These are phyloP conservation scores for Trichoderma hamatum DNA, from an alignment of 2,329 filamentous ascomycete species.

Conservation along the genomic window DNA sequence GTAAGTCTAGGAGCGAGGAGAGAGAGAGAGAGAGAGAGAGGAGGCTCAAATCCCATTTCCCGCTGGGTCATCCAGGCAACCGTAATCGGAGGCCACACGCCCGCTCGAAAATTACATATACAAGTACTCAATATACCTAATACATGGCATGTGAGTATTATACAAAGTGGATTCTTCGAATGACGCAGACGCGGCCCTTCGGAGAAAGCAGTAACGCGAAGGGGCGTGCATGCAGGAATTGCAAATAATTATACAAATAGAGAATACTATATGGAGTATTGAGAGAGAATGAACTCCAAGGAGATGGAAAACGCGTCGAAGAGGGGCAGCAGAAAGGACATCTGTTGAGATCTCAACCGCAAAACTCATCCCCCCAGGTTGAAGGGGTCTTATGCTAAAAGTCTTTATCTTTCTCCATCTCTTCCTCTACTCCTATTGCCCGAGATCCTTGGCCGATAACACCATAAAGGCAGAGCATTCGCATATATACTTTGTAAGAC, in stretches of 20 bases:
- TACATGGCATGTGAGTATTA: not conserved
- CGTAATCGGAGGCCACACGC: not conserved
- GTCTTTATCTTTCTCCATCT: not conserved
- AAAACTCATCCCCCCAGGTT: not conserved
- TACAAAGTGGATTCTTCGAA: not conserved
- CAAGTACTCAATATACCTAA: not conserved
- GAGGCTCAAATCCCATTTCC: not conserved
- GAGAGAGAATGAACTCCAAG: not conserved
- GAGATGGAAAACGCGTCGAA: not conserved
- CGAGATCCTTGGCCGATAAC: not conserved
- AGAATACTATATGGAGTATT: not conserved
- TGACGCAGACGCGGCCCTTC: not conserved
- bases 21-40: no score
- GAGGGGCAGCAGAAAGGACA: constrained; percentile 13
- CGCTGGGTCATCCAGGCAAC: not conserved
- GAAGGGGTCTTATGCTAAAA: not conserved
- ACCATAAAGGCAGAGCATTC: not conserved
- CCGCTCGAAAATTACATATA: not conserved
- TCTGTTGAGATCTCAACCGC: constrained; percentile 1
- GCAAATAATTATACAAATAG: not conserved
- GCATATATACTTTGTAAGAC: not conserved
- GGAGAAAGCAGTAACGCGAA: not conserved
- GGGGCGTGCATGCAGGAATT: not conserved
- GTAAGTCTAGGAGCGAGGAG: not conserved
- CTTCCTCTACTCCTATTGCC: not conserved